Base-by-base conservation (phyloP, 805 yeast genomes). In the Cyberlindnera bimundalis region DNA sequence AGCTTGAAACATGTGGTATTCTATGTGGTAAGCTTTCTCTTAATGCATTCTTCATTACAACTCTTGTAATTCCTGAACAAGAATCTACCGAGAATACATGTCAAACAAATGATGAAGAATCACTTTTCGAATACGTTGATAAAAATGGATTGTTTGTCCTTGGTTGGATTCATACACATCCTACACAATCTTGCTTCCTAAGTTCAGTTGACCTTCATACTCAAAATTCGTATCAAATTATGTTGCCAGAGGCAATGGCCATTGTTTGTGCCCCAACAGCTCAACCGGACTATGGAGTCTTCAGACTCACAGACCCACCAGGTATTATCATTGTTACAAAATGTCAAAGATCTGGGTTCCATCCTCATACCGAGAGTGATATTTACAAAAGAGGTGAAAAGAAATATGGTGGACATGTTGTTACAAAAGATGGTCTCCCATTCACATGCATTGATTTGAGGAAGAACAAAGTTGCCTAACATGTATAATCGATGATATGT, bases 111-210 rank as follows among this genome's bases (percentile, higher is more conserved):
- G 70, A 79, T 52, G 87, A 80, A 52, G 84, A 79, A 47, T 59
- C 64, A 5, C 55, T 80, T 44, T 79, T 79, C 51, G 76, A 73
- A 31, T 74, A 65, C 47, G 70, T 79, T 31, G 85, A 79, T 52
- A 49, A 60, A 24, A 64, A 73, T 39, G 81, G 76, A 45, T 59
- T 81, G 33, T 78, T 80, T 51, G 73, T 80, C n/a, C 63, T 80
- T 3, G 87, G 87, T 3, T 80, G 87, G 87, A 81, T 80, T 39
- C 87, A 80, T 56, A 81, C 86, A 9, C 87, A 80, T 55, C 87
- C 87, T 6, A 76, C 85, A 10, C 87, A 80, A 55, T 66, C 83
- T n/a, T 80, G 87, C 48, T 80, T 80, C 55, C 59, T 80, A 57
- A 75, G 82, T 11, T 76, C 84, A 0, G 75, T 80, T 33, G 87